phyloP scores from a whole-genome alignment of 2,329 filamentous ascomycete species.

The Fusarium lyarnte region DNA sequence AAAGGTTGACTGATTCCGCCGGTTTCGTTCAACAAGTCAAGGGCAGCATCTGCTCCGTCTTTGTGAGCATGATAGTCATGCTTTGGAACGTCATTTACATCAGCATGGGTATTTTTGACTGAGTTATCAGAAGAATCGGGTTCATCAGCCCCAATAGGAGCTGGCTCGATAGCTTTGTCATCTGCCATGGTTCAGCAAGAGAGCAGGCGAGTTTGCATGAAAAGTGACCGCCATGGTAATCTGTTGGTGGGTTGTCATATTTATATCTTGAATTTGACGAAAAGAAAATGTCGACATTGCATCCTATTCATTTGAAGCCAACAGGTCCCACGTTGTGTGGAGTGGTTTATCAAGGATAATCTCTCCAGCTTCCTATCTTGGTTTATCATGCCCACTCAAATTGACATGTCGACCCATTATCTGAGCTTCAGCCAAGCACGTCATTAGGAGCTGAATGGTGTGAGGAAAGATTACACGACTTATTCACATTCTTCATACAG shows the following conservation, averaged over 20 bases:
- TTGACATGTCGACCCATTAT: background rate
- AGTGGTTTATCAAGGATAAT: background rate
- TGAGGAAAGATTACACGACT: background rate
- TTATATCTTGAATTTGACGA: background rate
- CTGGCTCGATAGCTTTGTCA: background rate
- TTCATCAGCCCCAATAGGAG: background rate
- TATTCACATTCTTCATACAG: background rate
- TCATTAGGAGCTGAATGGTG: background rate
- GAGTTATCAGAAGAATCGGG: background rate
- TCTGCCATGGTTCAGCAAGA: background rate
- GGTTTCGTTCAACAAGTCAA: constrained; percentile 27
- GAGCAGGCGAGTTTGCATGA: background rate
- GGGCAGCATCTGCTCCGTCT: constrained; percentile 24
- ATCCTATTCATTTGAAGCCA: background rate
- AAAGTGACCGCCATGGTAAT: rapidly evolving
- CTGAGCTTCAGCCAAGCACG: background rate
- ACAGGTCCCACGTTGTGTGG: background rate
- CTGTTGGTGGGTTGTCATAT: rapidly evolving
- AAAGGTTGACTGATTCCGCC: constrained; percentile 10
- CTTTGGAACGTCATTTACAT: background rate
- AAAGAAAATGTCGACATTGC: background rate
- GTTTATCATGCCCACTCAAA: background rate
- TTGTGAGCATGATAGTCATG: background rate
- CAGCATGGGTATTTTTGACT: background rate
- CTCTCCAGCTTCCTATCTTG: background rate